Percentiles rank a stretch among this genome's conserved stretches.
Evolutionary conservation across 805 yeast species (phyloP).

Genomic region (Teunomyces stri): DNA sequence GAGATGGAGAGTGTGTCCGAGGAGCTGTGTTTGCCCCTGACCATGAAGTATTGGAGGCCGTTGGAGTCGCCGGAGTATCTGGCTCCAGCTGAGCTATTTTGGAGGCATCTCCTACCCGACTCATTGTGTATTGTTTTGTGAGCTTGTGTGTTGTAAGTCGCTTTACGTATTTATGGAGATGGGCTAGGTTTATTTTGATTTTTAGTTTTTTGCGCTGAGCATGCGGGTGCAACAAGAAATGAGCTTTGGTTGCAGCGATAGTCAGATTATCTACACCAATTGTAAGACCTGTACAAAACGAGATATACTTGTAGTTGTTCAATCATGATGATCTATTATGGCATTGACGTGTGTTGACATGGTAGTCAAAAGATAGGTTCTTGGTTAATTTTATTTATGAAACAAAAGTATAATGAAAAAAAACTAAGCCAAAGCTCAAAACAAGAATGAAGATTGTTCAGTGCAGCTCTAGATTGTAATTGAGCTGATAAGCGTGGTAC

Average conservation of each 20-base stretch:
- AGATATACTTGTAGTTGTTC: too few relatives aligned
- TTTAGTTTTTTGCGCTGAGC: constrained; percentile 4
- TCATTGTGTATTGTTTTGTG: constrained; percentile 2
- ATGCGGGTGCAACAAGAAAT: neutral
- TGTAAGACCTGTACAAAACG: neutral
- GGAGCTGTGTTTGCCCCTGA: neutral
- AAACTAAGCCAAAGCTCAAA: too few relatives aligned
- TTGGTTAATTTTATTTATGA: too few relatives aligned
- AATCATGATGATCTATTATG: too few relatives aligned
- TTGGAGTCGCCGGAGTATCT: neutral
- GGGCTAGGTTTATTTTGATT: constrained; percentile 3
- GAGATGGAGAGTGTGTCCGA: constrained; percentile 1
- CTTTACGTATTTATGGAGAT: neutral
- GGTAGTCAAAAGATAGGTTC: too few relatives aligned
- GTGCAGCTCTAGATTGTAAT: too few relatives aligned
- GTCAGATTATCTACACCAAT: neutral
- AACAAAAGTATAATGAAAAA: too few relatives aligned
- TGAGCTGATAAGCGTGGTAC: too few relatives aligned
- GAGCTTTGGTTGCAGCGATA: neutral
- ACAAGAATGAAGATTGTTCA: too few relatives aligned
- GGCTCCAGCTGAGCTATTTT: neutral
- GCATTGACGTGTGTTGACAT: too few relatives aligned
- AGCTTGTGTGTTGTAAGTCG: neutral
- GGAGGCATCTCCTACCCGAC: constrained; percentile 5
- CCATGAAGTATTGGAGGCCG: neutral